phyloP scores from a whole-genome alignment of 169 alveolate species.

The Plasmodium inui region DNA sequence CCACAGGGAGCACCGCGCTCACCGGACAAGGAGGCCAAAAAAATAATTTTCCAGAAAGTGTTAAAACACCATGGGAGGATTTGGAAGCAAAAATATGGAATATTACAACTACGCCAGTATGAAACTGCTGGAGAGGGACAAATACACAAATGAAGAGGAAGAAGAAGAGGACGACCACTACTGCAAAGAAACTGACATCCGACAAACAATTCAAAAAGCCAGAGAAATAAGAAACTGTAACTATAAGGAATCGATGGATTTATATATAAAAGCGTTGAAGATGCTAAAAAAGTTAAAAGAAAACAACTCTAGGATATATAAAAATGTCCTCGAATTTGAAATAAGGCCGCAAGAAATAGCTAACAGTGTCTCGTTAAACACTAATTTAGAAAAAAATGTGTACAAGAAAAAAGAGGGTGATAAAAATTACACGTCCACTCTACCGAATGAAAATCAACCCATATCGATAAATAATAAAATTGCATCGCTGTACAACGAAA shows the following conservation, averaged over 20 bases:
- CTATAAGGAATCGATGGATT: slow-evolving; percentile 39
- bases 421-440: neutral
- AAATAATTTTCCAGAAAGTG: neutral
- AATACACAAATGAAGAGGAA: slow-evolving; percentile 23
- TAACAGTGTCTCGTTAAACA: neutral
- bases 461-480: slow-evolving; percentile 51
- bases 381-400: neutral
- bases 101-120: slow-evolving; percentile 59
- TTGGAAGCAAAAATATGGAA: slow-evolving; percentile 43
- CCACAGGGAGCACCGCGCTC: neutral
- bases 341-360: slow-evolving; percentile 43
- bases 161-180: neutral
- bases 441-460: neutral
- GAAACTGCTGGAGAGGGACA: slow-evolving; percentile 21
- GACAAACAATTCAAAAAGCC: slow-evolving; percentile 34
- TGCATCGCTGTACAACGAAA: slow-evolving; percentile 72
- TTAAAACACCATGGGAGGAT: slow-evolving; percentile 35
- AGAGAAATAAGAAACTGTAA: slow-evolving; percentile 38
- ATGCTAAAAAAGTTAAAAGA: slow-evolving; percentile 50
- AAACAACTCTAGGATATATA: slow-evolving; percentile 35
- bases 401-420: neutral
- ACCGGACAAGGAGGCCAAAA: neutral
- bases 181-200: slow-evolving; percentile 28
- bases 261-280: slow-evolving; percentile 49
- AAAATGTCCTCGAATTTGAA: slow-evolving; percentile 61